Base-by-base conservation (phyloP, 257 asterid species). In the Thymus quinquecostatus region DNA sequence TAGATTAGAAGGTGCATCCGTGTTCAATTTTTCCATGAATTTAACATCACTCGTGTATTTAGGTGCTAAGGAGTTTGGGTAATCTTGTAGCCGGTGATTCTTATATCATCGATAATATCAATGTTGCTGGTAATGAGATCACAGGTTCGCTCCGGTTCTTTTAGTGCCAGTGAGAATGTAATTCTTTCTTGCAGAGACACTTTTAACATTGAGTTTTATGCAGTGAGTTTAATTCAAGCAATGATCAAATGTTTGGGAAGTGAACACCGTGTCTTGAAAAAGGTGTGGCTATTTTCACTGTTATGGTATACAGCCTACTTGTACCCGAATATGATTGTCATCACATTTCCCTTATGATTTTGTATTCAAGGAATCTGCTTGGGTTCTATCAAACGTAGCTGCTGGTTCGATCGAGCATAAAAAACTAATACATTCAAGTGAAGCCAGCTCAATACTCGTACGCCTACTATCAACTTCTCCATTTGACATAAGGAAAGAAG, bases 31-130 rank as follows among this genome's bases (percentile, higher is more conserved):
- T 61, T n/a, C 49, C 53, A 21, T 43, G 51, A 7, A 70, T 49
- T n/a, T 76, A 8, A 34, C n/a, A 29, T 54, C 30, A 36, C 56
- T 59, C 48, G 60, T 78, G 62, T 38, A 28, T 70, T 48, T 76
- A 94, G 99, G 87, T 89, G 72, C 87, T 95, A 13, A 87, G 99
- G 72, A 84, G 96, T 81, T 81, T 92, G 80, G 99, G 99, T 43
- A 95, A 95, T 86, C 94, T 95, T 62, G 95, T 92, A 79, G 97
- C 98, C 64, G 93, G 92, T 66, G 98, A 95, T 76, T 75, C 88
- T 58, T 76, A 71, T 65, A 73, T 82, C 68, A 82, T 88, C 8
- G 84, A 82, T 68, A 80, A 70, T 76, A 68, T 85, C 79, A 86
- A 88, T 75, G 85, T 86, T 57, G 71, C 83, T 73, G 95, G 95